These are phyloP conservation scores for Schwanniomyces etchellsii DNA, from an alignment of 1,139 yeast genomes.

Conservation along the genomic window DNA sequence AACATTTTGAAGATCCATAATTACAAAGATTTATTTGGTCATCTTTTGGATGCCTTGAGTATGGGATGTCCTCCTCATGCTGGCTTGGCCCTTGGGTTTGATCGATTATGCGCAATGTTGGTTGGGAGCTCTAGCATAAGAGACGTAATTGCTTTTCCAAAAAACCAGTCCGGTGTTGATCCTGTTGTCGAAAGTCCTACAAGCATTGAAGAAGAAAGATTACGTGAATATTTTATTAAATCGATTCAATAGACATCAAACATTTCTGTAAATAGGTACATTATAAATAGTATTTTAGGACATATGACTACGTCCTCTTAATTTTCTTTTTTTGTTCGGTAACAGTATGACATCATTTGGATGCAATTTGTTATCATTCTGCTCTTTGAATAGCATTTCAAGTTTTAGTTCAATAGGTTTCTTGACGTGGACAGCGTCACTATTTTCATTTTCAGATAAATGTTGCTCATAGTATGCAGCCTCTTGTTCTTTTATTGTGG, in stretches of 20 bases:
- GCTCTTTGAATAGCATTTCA: slow-evolving; percentile 27
- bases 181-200: slow-evolving; percentile 87
- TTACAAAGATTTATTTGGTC: slow-evolving; percentile 73
- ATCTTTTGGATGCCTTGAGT: slow-evolving; percentile 70
- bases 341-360: background rate
- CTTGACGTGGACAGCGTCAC: slow-evolving; percentile 16
- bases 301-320: slow-evolving; percentile 27
- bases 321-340: slow-evolving; percentile 16
- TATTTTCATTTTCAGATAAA: slow-evolving; percentile 10
- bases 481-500: slow-evolving; percentile 66
- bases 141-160: slow-evolving; percentile 95
- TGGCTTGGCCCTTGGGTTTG: slow-evolving; percentile 93
- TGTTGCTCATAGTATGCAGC: slow-evolving; percentile 33
- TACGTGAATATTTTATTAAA: slow-evolving; percentile 46
- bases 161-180: slow-evolving; percentile 83
- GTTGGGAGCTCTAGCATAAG: slow-evolving; percentile 70
- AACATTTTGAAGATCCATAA: slow-evolving; percentile 50
- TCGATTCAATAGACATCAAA: slow-evolving; percentile 7
- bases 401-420: slow-evolving; percentile 42
- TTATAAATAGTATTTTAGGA: slow-evolving; percentile 1
- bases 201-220: slow-evolving; percentile 41
- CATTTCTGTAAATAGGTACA: slow-evolving; percentile 5
- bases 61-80: slow-evolving; percentile 99
- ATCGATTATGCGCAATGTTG: slow-evolving; percentile 86
- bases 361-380: slow-evolving; percentile 4